phyloP scores from a whole-genome alignment of 768 basidiomycete species.

The Phylloporus rhodoxanthus region DNA sequence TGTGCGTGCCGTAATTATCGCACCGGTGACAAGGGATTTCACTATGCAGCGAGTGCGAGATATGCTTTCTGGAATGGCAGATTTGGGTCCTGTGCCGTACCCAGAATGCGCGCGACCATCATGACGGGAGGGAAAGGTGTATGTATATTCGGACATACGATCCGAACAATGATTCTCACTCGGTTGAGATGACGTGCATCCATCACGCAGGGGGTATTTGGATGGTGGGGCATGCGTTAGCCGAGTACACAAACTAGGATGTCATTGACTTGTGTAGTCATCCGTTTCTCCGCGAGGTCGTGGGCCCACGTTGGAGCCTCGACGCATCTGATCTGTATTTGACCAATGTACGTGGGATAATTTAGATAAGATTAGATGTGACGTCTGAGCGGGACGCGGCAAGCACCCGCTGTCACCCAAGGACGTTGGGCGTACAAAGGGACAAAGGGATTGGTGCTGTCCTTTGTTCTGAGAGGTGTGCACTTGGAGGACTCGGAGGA shows the following conservation, averaged over 20 bases:
- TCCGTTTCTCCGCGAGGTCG: slow-evolving; percentile 20
- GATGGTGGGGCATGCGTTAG: slow-evolving; percentile 18
- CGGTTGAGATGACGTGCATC: slow-evolving; percentile 18
- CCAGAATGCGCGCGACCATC: slow-evolving; percentile 12
- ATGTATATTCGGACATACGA: slow-evolving; percentile 11
- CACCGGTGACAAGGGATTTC: slow-evolving; percentile 40
- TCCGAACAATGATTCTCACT: slow-evolving; percentile 15
- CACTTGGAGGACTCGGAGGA: not conserved
- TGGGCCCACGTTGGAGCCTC: slow-evolving; percentile 28
- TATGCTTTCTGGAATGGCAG: slow-evolving; percentile 19
- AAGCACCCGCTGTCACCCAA: slow-evolving; percentile 1
- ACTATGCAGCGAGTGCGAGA: slow-evolving; percentile 27
- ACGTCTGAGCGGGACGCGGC: slow-evolving; percentile 6
- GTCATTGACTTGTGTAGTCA: slow-evolving; percentile 8
- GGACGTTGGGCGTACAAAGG: not conserved
- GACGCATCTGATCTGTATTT: slow-evolving; percentile 21
- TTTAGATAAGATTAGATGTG: slow-evolving; percentile 25
- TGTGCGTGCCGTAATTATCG: slow-evolving; percentile 49
- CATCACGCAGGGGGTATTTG: slow-evolving; percentile 4
- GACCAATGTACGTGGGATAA: slow-evolving; percentile 7
- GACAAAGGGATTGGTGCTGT: slow-evolving; percentile 1
- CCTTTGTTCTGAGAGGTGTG: not conserved
- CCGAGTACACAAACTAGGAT: slow-evolving; percentile 22
- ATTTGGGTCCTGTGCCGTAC: slow-evolving; percentile 16
- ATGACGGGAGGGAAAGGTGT: not conserved